Conservation (phyloP, 441 rosid genomes). For the Syzygium malaccense region DNA sequence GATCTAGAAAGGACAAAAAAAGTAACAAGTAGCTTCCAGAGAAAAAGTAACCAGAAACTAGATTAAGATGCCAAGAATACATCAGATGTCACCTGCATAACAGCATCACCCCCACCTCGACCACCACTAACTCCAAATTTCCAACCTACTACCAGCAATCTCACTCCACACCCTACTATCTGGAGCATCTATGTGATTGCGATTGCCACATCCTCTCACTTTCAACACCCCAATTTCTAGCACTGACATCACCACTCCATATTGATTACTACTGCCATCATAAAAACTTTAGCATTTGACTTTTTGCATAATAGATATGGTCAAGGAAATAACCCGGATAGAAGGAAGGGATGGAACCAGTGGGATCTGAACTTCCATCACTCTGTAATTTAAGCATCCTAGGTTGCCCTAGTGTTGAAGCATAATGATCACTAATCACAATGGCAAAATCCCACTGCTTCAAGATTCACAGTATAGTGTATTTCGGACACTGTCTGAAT, state of each 20-base stretch:
- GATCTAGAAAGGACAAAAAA: neutral
- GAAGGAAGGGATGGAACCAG: neutral
- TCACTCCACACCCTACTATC: neutral
- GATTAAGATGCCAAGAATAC: neutral
- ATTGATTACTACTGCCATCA: neutral
- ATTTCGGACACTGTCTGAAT: neutral
- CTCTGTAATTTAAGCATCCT: neutral
- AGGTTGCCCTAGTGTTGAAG: neutral
- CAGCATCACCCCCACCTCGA: neutral
- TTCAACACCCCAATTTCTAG: neutral
- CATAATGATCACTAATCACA: neutral
- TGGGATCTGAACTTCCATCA: neutral
- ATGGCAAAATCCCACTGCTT: neutral
- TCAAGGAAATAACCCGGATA: neutral
- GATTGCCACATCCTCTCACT: neutral
- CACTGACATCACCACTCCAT: neutral
- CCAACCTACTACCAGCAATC: neutral
- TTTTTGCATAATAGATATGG: neutral
- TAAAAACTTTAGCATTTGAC: neutral
- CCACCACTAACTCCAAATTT: neutral
- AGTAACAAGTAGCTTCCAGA: neutral
- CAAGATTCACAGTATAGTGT: neutral
- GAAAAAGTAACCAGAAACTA: neutral
- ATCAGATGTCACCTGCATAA: neutral
- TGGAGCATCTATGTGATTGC: neutral